Percentiles rank a stretch among this genome's conserved stretches.
These are phyloP conservation scores for Erysimum cheiri DNA, from an alignment of 441 rosid genomes.

Conservation along the genomic window DNA sequence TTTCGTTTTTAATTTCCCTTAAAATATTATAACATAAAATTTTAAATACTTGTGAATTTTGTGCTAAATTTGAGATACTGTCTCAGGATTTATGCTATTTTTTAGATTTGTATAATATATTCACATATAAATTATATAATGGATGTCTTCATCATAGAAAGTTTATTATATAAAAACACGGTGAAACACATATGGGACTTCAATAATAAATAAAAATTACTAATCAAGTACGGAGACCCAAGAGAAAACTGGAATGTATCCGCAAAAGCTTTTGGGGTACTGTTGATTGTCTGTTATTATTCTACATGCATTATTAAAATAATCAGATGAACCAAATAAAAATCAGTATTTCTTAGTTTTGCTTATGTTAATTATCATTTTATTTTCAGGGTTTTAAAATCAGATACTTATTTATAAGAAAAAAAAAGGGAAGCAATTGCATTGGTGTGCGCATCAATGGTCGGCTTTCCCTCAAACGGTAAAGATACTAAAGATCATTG, in stretches of 20 bases:
- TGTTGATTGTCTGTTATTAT: slow-evolving; percentile 1
- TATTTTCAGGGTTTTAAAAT: slow-evolving; percentile 14
- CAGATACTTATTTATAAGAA: background rate
- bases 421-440: slow-evolving; percentile 38
- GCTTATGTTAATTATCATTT: slow-evolving; percentile 4
- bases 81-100: background rate
- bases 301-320: slow-evolving; percentile 11
- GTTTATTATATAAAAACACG: background rate
- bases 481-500: slow-evolving; percentile 46
- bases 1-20: background rate
- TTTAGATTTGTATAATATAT: background rate
- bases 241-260: slow-evolving; percentile 3
- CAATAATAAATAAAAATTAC: slow-evolving; percentile 5
- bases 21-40: background rate
- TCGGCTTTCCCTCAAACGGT: slow-evolving; percentile 46
- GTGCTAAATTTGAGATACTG: background rate
- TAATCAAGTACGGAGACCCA: slow-evolving; percentile 37
- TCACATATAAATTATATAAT: background rate
- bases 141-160: slow-evolving; percentile 4
- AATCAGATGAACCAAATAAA: background rate
- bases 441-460: slow-evolving; percentile 46
- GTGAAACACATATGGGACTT: slow-evolving; percentile 10
- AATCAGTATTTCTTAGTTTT: no score
- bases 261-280: slow-evolving; percentile 11
- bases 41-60: slow-evolving; percentile 10